phyloP scores from a whole-genome alignment of 78 protist species.

The Emiliania huxleyi region DNA sequence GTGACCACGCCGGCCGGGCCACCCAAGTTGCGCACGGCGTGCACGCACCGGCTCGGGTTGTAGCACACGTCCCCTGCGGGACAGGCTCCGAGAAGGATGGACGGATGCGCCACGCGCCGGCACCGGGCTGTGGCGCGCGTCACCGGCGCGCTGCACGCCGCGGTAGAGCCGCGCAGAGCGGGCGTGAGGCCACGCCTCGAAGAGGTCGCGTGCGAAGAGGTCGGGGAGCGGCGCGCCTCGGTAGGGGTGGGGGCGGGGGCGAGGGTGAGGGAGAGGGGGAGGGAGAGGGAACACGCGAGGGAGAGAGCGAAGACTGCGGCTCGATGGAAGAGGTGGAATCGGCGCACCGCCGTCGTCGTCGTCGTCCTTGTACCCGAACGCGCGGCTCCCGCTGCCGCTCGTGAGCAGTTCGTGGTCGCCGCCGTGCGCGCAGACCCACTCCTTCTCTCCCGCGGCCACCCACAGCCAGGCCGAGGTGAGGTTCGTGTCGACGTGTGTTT shows the following conservation, averaged over 20 bases:
- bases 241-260: no score
- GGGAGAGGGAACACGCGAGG: no score
- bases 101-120: no score
- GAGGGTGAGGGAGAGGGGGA: no score
- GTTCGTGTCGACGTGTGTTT: neutral
- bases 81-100: no score
- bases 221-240: neutral
- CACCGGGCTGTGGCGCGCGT: no score
- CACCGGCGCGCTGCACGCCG: neutral
- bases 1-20: neutral
- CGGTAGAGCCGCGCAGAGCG: neutral
- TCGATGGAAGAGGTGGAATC: no score
- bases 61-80: neutral
- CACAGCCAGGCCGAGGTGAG: constrained; percentile 1
- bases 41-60: neutral
- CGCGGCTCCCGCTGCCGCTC: no score
- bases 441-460: neutral
- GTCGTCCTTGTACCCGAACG: no score
- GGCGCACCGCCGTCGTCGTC: no score
- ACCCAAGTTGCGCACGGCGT: constrained; percentile 12
- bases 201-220: neutral
- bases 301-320: no score
- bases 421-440: neutral
- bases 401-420: neutral
- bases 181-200: neutral